Conservation (phyloP, 2,329 filamentous ascomycete genomes). For the Hirsutella thompsonii region DNA sequence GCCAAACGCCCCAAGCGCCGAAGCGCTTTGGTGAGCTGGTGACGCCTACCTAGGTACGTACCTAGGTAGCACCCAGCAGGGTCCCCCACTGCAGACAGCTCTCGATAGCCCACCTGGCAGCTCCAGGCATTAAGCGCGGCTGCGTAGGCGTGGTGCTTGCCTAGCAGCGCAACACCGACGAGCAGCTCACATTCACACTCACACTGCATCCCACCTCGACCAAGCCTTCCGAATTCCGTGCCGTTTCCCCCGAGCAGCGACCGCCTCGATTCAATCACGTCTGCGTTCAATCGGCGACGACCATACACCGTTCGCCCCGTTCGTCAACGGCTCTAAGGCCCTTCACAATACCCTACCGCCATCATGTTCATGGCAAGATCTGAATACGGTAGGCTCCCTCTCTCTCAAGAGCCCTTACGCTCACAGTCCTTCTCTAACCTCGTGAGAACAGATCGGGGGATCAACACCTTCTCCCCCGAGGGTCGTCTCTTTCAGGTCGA, state of each 20-base stretch:
- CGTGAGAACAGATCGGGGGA: slow-evolving; percentile 67
- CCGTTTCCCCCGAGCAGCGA: background rate
- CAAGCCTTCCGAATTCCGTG: background rate
- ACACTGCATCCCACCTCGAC: background rate
- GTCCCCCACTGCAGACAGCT: no score
- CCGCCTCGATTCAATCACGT: background rate
- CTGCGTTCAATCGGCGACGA: background rate
- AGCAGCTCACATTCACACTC: background rate
- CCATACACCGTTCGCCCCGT: slow-evolving; percentile 1
- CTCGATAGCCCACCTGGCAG: no score
- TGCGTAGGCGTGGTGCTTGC: slow-evolving; percentile 27
- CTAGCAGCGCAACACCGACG: background rate
- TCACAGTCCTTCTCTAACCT: slow-evolving; percentile 7
- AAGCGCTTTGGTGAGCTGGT: background rate
- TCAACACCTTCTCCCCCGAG: slow-evolving; percentile 99
- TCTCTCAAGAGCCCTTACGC: slow-evolving; percentile 10
- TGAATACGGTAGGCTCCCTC: slow-evolving; percentile 76
- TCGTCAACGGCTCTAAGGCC: slow-evolving; percentile 1
- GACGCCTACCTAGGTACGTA: background rate
- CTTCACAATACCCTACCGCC: slow-evolving; percentile 25
- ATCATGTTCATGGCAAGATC: slow-evolving; percentile 99
- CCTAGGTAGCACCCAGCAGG: no score
- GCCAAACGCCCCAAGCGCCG: no score
- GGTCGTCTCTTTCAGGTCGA: slow-evolving; percentile 99
- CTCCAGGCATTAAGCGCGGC: slow-evolving; percentile 4